Base-by-base conservation (phyloP, 257 asterid genomes). In the Cynanchum wilfordii region DNA sequence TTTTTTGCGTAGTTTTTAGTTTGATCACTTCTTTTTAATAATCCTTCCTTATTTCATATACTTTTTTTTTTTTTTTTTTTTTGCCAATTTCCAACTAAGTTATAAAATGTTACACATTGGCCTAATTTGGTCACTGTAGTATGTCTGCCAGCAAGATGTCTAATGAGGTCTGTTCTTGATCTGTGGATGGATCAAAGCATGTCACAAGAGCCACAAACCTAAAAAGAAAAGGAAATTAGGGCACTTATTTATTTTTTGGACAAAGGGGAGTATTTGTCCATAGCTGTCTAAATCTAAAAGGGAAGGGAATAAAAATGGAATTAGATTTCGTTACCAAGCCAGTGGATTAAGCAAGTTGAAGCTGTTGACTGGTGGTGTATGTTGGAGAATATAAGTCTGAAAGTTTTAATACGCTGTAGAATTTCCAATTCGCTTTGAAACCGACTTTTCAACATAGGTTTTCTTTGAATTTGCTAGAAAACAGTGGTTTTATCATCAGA, bases 371-470 rank as follows among this genome's bases (percentile, higher is more conserved):
- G 66, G 54, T 62, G 16, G n/a, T 12, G 7, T 16, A 1, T 54
- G 24, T 56, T 7, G 74, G 36, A 59, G 20, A 70, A 13, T 11
- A 54, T 7, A n/a, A 33, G 50, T 5, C 22, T 33, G 38, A 10
- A 19, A 38, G 54, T 7, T 6, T 13, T 42, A 22, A 38, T 10
- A 12, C 45, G 45, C 8, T 6, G 7, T 40, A 40, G 45, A 40
- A 40, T 40, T 40, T 40, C 45, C 10, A 40, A 6, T 40, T 7
- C 7, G 7, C 25, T 71, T 56, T 7, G 55, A 36, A 15, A 19
- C 24, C 12, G 75, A 71, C 38, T 40, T 71, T 24, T 38, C 56
- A 71, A 56, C 75, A 9, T n/a, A 20, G 13, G 60, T 49, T 68
- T 68, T 3, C 45, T 27, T 4, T 13, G 45, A 68, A 25, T 25